These are phyloP conservation scores for Aspergillus calidoustus DNA, from an alignment of 2,329 filamentous ascomycete species.

Conservation along the genomic window DNA sequence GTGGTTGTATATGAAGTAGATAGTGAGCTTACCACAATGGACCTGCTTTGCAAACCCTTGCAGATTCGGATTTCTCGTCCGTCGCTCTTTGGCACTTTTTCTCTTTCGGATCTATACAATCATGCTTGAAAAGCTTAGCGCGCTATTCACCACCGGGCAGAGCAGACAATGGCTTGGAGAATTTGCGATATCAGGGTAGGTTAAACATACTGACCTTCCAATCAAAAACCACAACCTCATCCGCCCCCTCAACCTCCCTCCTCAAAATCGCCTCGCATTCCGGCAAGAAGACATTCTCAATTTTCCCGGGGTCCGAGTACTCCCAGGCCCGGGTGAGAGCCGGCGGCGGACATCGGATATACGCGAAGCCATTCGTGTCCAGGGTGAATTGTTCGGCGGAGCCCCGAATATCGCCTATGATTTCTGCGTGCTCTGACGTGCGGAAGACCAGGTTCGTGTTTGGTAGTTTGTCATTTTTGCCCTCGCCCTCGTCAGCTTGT, in stretches of 20 bases:
- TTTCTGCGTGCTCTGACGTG: background rate
- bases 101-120: slow-evolving; percentile 8
- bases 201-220: slow-evolving; percentile 2
- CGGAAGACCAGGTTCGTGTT: background rate
- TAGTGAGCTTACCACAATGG: background rate
- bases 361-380: background rate
- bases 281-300: background rate
- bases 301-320: background rate
- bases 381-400: background rate
- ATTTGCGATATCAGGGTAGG: too few relatives aligned
- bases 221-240: slow-evolving; percentile 10
- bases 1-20: too few relatives aligned
- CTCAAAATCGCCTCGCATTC: slow-evolving; percentile 2
- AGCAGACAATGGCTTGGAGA: too few relatives aligned
- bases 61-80: slow-evolving; percentile 7
- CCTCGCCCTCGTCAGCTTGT: too few relatives aligned
- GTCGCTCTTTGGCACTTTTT: slow-evolving; percentile 9
- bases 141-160: too few relatives aligned
- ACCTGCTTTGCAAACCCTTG: slow-evolving; percentile 3
- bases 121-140: too few relatives aligned
- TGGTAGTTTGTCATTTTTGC: too few relatives aligned
- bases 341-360: background rate
- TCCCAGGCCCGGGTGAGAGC: background rate
- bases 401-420: background rate
- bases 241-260: slow-evolving; percentile 2